These are phyloP conservation scores for Colletotrichum musicola DNA, from an alignment of 2,329 filamentous ascomycete species.

Conservation along the genomic window DNA sequence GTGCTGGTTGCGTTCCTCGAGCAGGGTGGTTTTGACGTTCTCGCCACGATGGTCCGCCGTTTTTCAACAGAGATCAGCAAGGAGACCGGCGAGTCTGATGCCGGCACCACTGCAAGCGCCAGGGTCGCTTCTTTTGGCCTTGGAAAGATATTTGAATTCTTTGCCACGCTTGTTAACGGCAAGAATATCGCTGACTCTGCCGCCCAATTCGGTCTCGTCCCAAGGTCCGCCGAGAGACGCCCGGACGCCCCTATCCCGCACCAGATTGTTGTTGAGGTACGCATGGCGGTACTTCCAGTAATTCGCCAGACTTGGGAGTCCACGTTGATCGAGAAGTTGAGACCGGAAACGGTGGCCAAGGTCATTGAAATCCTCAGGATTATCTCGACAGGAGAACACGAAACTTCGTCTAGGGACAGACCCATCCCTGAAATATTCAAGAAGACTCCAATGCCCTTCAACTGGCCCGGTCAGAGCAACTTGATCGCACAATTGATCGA, in stretches of 20 bases:
- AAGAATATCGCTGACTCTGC: conserved; percentile 85
- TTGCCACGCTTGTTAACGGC: conserved; percentile 78
- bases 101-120: conserved; percentile 32
- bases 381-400: conserved; percentile 82
- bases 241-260: conserved; percentile 61
- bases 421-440: conserved; percentile 57
- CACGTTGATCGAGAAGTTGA: conserved; percentile 82
- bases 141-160: conserved; percentile 88
- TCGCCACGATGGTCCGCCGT: conserved; percentile 78
- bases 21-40: conserved; percentile 77
- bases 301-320: conserved; percentile 88
- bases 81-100: conserved; percentile 42
- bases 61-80: conserved; percentile 71
- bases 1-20: conserved; percentile 91
- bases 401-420: conserved; percentile 60
- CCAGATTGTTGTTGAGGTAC: conserved; percentile 89
- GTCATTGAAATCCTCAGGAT: conserved; percentile 87
- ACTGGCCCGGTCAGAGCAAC: conserved; percentile 53
- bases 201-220: conserved; percentile 62
- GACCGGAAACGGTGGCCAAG: conserved; percentile 80
- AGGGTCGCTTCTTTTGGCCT: conserved; percentile 63
- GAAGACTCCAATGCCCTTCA: conserved; percentile 57
- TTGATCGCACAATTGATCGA: conserved; percentile 50
- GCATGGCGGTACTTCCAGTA: conserved; percentile 82
- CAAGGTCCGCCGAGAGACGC: conserved; percentile 56